phyloP scores from a whole-genome alignment of 2,329 filamentous ascomycete genomes.

The Phyllosticta capitalensis region DNA sequence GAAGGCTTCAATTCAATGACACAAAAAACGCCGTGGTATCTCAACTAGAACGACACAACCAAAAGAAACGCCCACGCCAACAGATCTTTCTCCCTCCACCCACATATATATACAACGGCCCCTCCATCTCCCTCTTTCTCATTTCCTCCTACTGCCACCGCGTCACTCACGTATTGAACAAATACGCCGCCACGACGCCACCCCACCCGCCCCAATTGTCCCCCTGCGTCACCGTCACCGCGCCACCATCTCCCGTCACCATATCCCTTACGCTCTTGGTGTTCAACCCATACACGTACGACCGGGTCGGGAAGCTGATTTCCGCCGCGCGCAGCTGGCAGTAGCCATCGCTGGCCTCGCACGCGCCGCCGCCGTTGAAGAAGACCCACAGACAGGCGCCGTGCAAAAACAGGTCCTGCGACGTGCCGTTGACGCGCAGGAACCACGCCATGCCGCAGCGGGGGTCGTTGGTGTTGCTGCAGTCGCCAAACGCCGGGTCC shows the following conservation, averaged over 20 bases:
- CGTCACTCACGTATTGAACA: constrained; percentile 8
- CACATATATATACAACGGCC: not conserved
- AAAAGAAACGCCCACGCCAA: too few species aligned
- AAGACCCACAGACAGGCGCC: constrained; percentile 7
- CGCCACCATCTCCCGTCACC: not conserved
- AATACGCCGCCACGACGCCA: constrained; percentile 4
- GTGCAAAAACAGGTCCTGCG: constrained; percentile 1
- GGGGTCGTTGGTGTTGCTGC: constrained; percentile 12
- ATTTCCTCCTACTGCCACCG: not conserved
- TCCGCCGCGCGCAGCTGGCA: constrained; percentile 4
- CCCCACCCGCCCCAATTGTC: constrained; percentile 7
- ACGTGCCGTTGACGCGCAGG: not conserved
- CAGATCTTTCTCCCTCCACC: too few species aligned
- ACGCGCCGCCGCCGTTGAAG: constrained; percentile 1
- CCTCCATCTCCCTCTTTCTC: not conserved
- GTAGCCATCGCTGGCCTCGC: not conserved
- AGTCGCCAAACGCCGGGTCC: constrained; percentile 21
- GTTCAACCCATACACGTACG: constrained; percentile 6
- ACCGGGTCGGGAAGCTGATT: not conserved
- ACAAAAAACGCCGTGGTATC: too few species aligned
- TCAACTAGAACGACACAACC: too few species aligned
- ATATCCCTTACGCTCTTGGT: constrained; percentile 1
- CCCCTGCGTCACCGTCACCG: not conserved
- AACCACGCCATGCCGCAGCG: constrained; percentile 12
- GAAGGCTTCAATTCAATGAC: too few species aligned